Base-by-base conservation (phyloP, 805 yeast genomes). In the Metschnikowia continentalis region DNA sequence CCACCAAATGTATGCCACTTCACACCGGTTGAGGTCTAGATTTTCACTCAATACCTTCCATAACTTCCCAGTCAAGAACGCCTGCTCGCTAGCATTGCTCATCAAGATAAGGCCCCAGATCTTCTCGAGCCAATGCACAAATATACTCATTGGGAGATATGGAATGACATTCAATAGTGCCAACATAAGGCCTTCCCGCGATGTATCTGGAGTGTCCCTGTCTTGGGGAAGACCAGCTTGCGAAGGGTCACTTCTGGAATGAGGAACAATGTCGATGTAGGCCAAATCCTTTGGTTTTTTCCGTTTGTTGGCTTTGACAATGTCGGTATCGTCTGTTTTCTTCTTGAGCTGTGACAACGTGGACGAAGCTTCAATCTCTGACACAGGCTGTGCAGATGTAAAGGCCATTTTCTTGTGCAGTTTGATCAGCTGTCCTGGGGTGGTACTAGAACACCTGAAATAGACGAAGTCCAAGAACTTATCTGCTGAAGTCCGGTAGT, bases 1-100 rank as follows among this genome's bases (percentile, higher is more conserved):
- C 88, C 88, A 84, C 88, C 88, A 84, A 20, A 66, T 66, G 47
- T 79, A 72, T 1, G 81, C 87, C 38, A 80, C 49, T 40, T 76
- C 78, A 5, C 82, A 77, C 55, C 84, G 71, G 54, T 80, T 81
- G 49, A 81, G 67, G 56, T 81, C 85, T 49, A 80, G 69, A 52
- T 79, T 83, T 55, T 81, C 85, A 44, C 84, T 75, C 3, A 85
- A 62, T 26, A 76, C 67, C 38, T 72, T 75, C 86, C 88, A 83
- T 43, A 82, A 59, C 41, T 64, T 63, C 19, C 64, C 68, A 11
- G 67, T 60, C 47, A 83, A 67, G 36, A 64, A 75, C 1, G 53
- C 52, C 19, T 58, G 60, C 56, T 83, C 87, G 26, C 54, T 55
- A 0, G 51, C 51, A 39, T 67, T 64, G 22, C 79, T 70, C 22